phyloP scores from a whole-genome alignment of 2,329 filamentous ascomycete genomes.

The Myriosclerotinia curreyana region DNA sequence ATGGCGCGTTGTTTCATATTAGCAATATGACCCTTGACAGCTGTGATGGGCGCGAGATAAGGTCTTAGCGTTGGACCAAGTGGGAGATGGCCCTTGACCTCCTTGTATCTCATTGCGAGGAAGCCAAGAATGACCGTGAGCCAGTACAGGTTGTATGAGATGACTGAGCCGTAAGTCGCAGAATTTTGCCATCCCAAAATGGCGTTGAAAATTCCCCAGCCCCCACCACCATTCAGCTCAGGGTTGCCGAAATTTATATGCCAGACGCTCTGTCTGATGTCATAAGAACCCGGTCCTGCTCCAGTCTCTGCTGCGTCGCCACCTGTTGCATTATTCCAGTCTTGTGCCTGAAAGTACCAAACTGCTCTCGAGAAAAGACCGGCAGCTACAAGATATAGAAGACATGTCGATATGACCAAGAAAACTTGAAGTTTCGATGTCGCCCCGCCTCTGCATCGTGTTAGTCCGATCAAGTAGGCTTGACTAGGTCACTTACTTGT shows the following conservation, averaged over 20 bases:
- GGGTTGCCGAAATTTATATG: conserved; percentile 84
- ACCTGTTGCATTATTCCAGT: conserved; percentile 54
- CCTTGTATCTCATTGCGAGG: conserved; percentile 62
- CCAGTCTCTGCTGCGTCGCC: conserved; percentile 60
- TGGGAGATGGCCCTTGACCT: conserved; percentile 52
- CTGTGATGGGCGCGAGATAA: conserved; percentile 17
- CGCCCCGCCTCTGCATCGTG: conserved; percentile 53
- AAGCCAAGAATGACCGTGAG: conserved; percentile 65
- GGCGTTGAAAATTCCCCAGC: conserved; percentile 86
- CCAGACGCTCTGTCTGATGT: conserved; percentile 76
- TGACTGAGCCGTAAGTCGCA: conserved; percentile 81
- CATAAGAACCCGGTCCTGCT: conserved; percentile 71
- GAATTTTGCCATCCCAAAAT: conserved; percentile 86
- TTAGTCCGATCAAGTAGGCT: conserved; percentile 19
- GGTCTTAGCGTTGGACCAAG: background rate
- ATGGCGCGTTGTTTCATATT: conserved; percentile 17
- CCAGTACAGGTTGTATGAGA: conserved; percentile 90
- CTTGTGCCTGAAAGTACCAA: conserved; percentile 69
- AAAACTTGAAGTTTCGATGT: conserved; percentile 69
- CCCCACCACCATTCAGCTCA: conserved; percentile 66
- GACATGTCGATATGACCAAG: conserved; percentile 76
- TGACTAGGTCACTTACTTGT: conserved; percentile 57
- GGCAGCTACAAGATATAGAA: conserved; percentile 80
- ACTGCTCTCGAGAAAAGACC: conserved; percentile 76
- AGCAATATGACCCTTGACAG: conserved; percentile 1